Evolutionary conservation across 176 grass and related monocot species (phyloP), one percentile per base, ranked within the genome.

Genomic region (Zoysia japonica): DNA sequence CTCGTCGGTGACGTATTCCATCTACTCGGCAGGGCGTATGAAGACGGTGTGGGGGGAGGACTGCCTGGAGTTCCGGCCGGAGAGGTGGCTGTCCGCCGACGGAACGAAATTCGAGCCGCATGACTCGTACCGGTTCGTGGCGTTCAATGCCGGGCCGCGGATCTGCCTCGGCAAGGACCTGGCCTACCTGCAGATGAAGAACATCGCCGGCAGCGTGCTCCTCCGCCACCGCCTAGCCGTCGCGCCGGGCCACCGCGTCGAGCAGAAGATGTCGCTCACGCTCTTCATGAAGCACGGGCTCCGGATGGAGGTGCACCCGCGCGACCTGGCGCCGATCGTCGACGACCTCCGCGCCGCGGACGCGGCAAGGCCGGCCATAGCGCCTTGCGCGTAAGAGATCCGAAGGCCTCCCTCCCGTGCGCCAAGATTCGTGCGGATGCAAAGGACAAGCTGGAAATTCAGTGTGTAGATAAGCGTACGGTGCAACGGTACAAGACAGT

Each of bases 211-310:
- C 0, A 90, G 86, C 68, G 87, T 94, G 83, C 89, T 97, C 54
- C 94, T 97, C 20, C 84, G 91, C 38, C 78, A 97, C 78, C 85
- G 94, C 72, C 87, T 97, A 4, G 76, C 54, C 5, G 94, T 97
- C 10, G 91, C 79, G 19, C 54, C 81, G 8, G 90, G 92, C 46
- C 96, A 99, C 81, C 85, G 81, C 71, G 87, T 99, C 66, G 92
- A 99, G 80, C 96, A 99, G 89, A 99, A 99, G 90, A 99, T 99
- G 96, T 99, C 96, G 19, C 96, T 99, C 43, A 99, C 92, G 48
- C 86, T 99, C 28, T 99, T 99, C 83, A 95, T 99, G 96, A 99
- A 99, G 84, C 47, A 91, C 43, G 96, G 96, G 70, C 91, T 97
- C 39, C 68, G 61, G 59, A 97, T 97, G 94, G 82, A 89, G 75